Base-by-base conservation (phyloP, 805 yeast genomes). In the Pichia thaimueangensis region DNA sequence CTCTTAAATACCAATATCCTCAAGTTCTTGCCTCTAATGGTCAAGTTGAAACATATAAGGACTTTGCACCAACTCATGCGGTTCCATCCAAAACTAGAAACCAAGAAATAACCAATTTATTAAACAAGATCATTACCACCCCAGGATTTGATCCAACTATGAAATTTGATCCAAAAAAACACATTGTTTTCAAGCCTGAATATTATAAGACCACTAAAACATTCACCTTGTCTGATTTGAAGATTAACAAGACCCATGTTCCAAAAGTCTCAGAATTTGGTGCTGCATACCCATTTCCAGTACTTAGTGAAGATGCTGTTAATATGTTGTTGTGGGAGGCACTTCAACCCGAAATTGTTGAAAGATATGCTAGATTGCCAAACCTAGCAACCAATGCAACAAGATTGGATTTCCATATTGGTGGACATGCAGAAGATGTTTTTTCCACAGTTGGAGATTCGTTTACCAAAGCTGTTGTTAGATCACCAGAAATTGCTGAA, bases 201-300 rank as follows among this genome's bases (percentile, higher is more conserved):
- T 59, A 58, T 47, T 68, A 53, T 41, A 58, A 60, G 10, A 57
- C 54, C 23, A 67, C 70, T 19, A 59, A 65, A 45, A 59, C 57
- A 38, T 57, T 65, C 37, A 65, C 71, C 3, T 54, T 68, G 48
- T 52, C 51, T 29, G 71, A 66, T 19, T 54, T 68, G 40, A 61
- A 64, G 3, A 66, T 68, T 42, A 47, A 54, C 16, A 62, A 63
- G 51, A 63, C 68, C 2, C 68, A 63, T 42, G 58, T 57, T 11
- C 56, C 57, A 13, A 58, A 64, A 15, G 56, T 63, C 27, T 54
- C 61, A 24, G 60, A 67, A 21, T 57, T 66, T 42, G 73, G 56
- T 28, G 80, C 76, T 19, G 65, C 73, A 29, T 78, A 68, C 43
- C 80, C 83, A 4, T 78, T 78, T 55, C 81, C 80, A 2, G 57